phyloP scores from a whole-genome alignment of 257 asterid genomes.

The Lycium barbarum region DNA sequence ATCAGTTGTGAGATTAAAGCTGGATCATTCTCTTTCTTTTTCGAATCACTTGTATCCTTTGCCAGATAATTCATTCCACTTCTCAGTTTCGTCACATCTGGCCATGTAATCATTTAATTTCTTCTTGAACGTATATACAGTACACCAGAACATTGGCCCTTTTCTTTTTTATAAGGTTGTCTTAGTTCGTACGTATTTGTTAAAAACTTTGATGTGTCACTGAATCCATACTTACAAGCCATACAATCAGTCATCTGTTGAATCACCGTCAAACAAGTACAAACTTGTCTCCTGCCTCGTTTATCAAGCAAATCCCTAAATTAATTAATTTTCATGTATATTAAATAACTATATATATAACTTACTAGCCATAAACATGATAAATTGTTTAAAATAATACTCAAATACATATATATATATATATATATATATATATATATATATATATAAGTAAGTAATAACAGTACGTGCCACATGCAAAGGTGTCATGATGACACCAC shows the following conservation, averaged over 20 bases:
- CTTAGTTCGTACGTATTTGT: neutral
- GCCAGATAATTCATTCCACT: neutral
- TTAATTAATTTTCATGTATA: neutral
- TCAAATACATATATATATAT: no score
- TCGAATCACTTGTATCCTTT: neutral
- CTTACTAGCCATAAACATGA: neutral
- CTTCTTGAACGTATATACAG: neutral
- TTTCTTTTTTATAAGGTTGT: neutral
- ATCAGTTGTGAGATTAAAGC: no score
- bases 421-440: no score
- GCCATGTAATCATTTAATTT: neutral
- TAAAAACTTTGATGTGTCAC: neutral
- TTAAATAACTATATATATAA: neutral
- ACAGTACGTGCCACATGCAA: neutral
- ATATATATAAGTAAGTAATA: neutral
- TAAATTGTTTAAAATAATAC: neutral
- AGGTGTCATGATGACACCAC: slow-evolving; percentile 9
- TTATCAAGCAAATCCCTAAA: neutral
- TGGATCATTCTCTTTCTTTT: no score
- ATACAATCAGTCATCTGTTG: neutral
- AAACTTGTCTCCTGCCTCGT: neutral
- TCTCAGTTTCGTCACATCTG: neutral
- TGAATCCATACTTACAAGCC: neutral
- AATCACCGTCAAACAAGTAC: neutral
- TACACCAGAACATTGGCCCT: neutral